These are phyloP conservation scores for Amanita phalloides DNA, from an alignment of 768 basidiomycete genomes.

Conservation along the genomic window DNA sequence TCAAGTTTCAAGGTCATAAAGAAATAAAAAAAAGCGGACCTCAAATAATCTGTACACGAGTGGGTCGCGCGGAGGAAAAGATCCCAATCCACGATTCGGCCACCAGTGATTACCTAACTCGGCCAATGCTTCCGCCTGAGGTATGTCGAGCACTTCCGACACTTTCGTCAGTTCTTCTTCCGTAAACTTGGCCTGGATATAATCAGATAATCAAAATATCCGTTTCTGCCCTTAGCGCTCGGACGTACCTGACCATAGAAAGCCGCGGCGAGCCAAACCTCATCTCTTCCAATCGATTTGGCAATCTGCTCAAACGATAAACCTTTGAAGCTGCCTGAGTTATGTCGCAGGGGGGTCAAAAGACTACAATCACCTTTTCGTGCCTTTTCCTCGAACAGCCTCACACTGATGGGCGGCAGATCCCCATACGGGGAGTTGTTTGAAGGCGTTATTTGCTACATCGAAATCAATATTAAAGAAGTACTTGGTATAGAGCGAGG, in stretches of 20 bases:
- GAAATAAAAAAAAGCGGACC: constrained; percentile 22
- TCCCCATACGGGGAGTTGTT: constrained; percentile 34
- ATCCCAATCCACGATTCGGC: constrained; percentile 63
- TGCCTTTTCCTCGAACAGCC: constrained; percentile 58
- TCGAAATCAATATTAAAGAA: not conserved
- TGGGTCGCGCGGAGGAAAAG: constrained; percentile 67
- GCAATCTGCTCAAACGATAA: constrained; percentile 64
- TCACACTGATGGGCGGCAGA: constrained; percentile 38
- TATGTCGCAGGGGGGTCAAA: not conserved
- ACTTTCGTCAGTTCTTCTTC: constrained; percentile 48
- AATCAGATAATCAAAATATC: not conserved
- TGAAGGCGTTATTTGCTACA: constrained; percentile 27
- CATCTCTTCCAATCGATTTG: constrained; percentile 55
- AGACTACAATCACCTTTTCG: constrained; percentile 35
- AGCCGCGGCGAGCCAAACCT: constrained; percentile 74
- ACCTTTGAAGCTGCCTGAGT: constrained; percentile 23
- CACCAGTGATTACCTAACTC: constrained; percentile 59
- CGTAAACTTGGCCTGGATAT: constrained; percentile 52
- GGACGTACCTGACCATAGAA: constrained; percentile 66
- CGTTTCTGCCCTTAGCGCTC: not conserved
- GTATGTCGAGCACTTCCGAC: constrained; percentile 36
- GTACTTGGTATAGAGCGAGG: not conserved
- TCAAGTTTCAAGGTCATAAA: not conserved
- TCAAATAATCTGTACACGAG: constrained; percentile 78
- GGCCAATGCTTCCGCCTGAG: constrained; percentile 23